Evolutionary conservation across 495 filamentous ascomycete genomes (phyloP).

Genomic region (Chaetomium tenue): DNA sequence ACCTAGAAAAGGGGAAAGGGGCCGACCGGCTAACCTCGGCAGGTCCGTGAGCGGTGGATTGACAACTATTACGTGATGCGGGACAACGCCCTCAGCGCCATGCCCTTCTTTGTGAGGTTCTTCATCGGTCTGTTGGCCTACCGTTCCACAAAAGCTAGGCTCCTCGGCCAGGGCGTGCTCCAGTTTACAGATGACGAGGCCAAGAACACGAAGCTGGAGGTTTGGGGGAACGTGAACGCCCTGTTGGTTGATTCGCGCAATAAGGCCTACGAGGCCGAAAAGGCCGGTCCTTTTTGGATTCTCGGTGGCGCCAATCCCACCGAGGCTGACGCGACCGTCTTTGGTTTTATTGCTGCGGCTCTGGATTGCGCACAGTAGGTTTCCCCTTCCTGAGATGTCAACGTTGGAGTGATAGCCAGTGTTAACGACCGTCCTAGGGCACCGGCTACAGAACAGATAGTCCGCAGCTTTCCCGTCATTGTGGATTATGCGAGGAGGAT

Average conservation of each 20-base stretch:
- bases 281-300: conserved; percentile 52
- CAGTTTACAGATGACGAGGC: conserved; percentile 54
- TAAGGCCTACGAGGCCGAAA: conserved; percentile 15
- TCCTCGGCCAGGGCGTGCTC: conserved; percentile 57
- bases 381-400: not conserved
- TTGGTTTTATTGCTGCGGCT: conserved; percentile 54
- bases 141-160: conserved; percentile 39
- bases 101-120: conserved; percentile 54
- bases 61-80: conserved; percentile 64
- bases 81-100: conserved; percentile 44
- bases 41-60: conserved; percentile 54
- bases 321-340: conserved; percentile 57
- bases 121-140: conserved; percentile 55
- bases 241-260: conserved; percentile 29
- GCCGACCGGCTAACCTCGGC: not conserved
- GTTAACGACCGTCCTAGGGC: conserved; percentile 34
- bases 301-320: conserved; percentile 54
- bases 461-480: conserved; percentile 49
- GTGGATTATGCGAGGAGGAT: conserved; percentile 59
- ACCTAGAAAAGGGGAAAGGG: too few species aligned
- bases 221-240: conserved; percentile 53
- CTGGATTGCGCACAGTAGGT: conserved; percentile 57
- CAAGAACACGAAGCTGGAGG: conserved; percentile 41
- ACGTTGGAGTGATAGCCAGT: not conserved
- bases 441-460: conserved; percentile 45